Evolutionary conservation across 2,329 filamentous ascomycete genomes (phyloP), one percentile per base, ranked within the genome.

Genomic region (Monosporascus sp.): DNA sequence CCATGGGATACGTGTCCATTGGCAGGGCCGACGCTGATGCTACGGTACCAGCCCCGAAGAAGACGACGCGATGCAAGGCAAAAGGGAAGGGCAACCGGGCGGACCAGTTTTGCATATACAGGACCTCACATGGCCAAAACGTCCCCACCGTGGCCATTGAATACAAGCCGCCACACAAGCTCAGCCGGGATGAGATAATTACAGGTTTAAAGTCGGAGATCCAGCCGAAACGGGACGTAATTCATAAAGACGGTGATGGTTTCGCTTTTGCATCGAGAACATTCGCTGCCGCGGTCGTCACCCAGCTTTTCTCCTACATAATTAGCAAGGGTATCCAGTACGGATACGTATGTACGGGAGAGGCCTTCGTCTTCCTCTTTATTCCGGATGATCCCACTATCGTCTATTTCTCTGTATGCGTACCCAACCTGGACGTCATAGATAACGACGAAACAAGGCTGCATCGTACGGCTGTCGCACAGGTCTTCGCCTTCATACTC

Each of bases 241-340:
- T 74, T 52, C 63, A 71, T 54, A 44, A 67, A 51, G 57, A 69
- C 5, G 64, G 64, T 17, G 46, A 69, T 6, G 63, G 53, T 39
- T 69, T 66, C 36, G 46, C 18, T 11, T 71, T 71, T 20, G 48
- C 54, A 8, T 59, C 67, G 0, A 68, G 49, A 53, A 14, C 39
- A n/a, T 68, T 74, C 34, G 52, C 60, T 41, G 62, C 70, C 20
- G 70, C 70, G 24, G 67, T 71, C 22, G 52, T 74, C 6, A 73
- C 67, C 2, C 65, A 73, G 54, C 64, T 24, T 5, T 24, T 24
- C 5, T 24, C 4, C 5, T 24, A 24, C 22, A 24, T 24, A 5
- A 24, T 24, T 4, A 4, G 22, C 4, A 24, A 24, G 4, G 4
- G 4, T 24, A 24, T 24, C 4, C 4, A 24, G 4, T 24, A 24